Conservation (phyloP, 768 basidiomycete species). For the Rhodosporidiobolus sp. region DNA sequence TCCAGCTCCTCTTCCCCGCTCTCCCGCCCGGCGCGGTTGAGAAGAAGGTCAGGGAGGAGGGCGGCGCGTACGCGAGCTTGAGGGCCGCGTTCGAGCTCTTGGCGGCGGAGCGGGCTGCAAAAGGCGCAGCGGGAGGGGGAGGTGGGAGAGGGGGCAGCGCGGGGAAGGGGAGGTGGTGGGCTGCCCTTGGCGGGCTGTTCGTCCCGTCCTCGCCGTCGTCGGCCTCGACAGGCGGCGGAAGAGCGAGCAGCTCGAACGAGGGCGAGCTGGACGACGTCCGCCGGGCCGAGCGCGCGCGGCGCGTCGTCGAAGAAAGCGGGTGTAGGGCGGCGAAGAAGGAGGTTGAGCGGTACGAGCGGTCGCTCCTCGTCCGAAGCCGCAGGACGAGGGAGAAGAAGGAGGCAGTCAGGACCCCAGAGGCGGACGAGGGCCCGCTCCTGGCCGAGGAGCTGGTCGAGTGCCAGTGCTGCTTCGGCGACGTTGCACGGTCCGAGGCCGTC, state of each 20-base stretch:
- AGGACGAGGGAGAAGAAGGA: background rate
- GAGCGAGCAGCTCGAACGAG: too few species aligned
- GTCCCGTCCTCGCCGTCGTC: too few species aligned
- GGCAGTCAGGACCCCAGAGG: background rate
- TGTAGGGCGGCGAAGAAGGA: background rate
- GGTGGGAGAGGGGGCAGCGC: background rate
- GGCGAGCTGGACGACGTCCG: background rate
- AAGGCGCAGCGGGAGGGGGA: background rate
- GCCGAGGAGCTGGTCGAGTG: background rate
- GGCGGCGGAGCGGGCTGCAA: background rate
- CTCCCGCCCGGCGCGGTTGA: background rate
- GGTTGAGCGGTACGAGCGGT: background rate
- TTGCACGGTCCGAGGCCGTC: background rate
- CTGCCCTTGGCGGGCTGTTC: too few species aligned
- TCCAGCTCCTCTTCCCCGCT: background rate
- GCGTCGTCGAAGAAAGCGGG: background rate
- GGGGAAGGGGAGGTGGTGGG: background rate
- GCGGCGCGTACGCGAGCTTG: conserved; percentile 1
- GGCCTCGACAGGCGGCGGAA: too few species aligned
- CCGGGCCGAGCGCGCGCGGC: too few species aligned
- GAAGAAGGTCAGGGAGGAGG: background rate
- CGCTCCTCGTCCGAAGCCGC: too few species aligned
- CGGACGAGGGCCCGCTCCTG: too few species aligned
- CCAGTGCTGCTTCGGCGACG: conserved; percentile 9
- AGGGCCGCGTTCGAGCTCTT: background rate